These are phyloP conservation scores for Salix dunnii DNA, from an alignment of 345 rosid species.

Conservation along the genomic window DNA sequence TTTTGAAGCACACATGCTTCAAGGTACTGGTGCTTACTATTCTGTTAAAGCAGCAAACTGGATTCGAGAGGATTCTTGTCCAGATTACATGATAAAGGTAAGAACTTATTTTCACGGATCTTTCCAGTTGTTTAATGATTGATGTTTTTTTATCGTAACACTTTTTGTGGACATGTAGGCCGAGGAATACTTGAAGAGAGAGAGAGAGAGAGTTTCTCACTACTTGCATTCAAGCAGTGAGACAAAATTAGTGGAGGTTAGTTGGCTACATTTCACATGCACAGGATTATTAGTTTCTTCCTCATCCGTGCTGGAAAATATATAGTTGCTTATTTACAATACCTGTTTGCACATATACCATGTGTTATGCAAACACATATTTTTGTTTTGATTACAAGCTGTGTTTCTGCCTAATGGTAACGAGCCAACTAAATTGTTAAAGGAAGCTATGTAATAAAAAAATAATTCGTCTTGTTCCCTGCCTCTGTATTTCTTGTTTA, in stretches of 20 bases:
- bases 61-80: constrained; percentile 77
- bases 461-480: not conserved
- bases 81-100: constrained; percentile 81
- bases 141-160: not conserved
- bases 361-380: not conserved
- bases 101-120: not conserved
- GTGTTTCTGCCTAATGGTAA: not conserved
- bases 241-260: constrained; percentile 84
- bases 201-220: constrained; percentile 84
- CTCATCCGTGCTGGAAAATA: not conserved
- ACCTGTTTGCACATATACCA: not conserved
- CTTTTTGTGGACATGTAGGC: constrained; percentile 43
- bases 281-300: not conserved
- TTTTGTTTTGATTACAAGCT: not conserved
- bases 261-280: constrained; percentile 18
- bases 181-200: constrained; percentile 91
- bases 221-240: constrained; percentile 88
- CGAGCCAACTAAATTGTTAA: not conserved
- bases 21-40: constrained; percentile 69
- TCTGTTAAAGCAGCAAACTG: constrained; percentile 84
- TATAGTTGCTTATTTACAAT: not conserved
- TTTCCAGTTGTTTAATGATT: not conserved
- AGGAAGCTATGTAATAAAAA: not conserved
- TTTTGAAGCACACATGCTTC: constrained; percentile 71
- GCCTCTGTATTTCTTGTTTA: not conserved